Base-by-base conservation (phyloP, 306 rosid species). In the Pyrus pyrifolia region DNA sequence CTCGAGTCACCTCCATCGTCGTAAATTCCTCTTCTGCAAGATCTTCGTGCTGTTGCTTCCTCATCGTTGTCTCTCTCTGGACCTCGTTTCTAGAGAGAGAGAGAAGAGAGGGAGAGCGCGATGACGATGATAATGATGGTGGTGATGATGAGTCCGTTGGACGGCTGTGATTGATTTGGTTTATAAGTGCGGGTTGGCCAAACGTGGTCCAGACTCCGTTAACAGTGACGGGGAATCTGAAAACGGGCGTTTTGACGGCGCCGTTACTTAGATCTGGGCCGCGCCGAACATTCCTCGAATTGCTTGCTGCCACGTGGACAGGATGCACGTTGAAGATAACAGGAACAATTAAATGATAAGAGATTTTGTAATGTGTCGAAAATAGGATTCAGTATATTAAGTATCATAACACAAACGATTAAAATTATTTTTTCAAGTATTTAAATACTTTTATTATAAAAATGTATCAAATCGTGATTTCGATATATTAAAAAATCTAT, bases 201-300 rank as follows among this genome's bases (percentile, higher is more conserved):
- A 52, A 74, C 84, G 89, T 78, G 93, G 93, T 87, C 96, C 93
- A 78, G 82, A 53, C 83, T 67, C 88, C 88, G 87, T 82, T 85
- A 87, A 84, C 60, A 83, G 83, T 67, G 89, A 91, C 85, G 84
- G 93, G 90, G 92, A 88, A 87, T 88, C 89, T 85, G 19, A 45
- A 81, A 91, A 90, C 93, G 94, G 96, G 91, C 17, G 68, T 46
- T 82, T 79, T 88, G 98, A 94, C 96, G 96, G 97, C 95, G 91
- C 97, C 91, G 98, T 94, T 94, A 91, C 88, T 38, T 35, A 71
- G 77, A 82, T 75, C 75, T 53, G 65, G 64, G 44, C 51, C 19
- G 79, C 81, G 68, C 88, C 87, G 81, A 78, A 80, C 68, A 5
- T 44, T n/a, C 18, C 3, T 6, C 87, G 8, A 88, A 76, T 71